A percentile compares a stretch with the other conserved stretches of the same genome.
Evolutionary conservation across 2,329 filamentous ascomycete species (phyloP).

Genomic region (Chaetomiaceae sp.): DNA sequence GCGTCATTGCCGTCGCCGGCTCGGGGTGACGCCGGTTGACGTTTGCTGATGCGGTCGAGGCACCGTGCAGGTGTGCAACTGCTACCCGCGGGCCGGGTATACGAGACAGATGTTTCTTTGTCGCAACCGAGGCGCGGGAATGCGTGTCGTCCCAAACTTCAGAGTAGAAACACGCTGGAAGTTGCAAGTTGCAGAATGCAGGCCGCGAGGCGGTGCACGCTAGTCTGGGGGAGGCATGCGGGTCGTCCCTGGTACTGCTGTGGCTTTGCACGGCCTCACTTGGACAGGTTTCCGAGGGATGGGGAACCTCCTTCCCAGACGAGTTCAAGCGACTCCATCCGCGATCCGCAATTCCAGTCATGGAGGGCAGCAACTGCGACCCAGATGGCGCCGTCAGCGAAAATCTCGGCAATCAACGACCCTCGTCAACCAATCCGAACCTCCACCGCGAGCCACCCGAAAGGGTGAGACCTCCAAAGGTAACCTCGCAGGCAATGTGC

Average conservation of each 20-base stretch:
- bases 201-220: constrained; percentile 10
- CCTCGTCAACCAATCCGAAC: constrained; percentile 14
- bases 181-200: no score
- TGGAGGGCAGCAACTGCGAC: background rate
- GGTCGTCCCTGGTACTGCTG: no score
- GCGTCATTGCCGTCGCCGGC: constrained; percentile 4
- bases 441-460: no score
- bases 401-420: constrained; percentile 13
- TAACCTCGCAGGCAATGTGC: no score
- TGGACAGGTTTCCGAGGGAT: background rate
- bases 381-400: constrained; percentile 6
- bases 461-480: no score
- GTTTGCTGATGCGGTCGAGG: background rate
- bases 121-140: background rate
- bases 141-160: background rate
- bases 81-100: background rate
- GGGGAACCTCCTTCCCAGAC: background rate
- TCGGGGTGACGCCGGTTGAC: background rate
- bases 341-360: no score
- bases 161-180: background rate
- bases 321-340: no score
- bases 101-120: background rate
- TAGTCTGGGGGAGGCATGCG: background rate
- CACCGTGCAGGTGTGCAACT: background rate
- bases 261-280: background rate